These are phyloP conservation scores for Cyberlindnera americana DNA, from an alignment of 805 yeast genomes.

Conservation along the genomic window DNA sequence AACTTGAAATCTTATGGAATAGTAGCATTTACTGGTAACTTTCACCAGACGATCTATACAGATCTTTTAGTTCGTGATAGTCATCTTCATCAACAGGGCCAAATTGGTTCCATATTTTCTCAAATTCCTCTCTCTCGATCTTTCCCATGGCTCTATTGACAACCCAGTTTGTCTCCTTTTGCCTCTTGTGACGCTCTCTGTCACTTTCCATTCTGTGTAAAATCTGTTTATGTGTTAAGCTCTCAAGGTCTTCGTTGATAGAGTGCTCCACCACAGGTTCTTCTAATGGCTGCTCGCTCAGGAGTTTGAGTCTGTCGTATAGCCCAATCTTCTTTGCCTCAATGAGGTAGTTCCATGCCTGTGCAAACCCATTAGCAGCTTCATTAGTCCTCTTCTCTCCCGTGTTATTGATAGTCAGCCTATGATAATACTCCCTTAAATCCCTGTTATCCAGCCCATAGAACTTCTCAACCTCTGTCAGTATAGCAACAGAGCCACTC, in stretches of 20 bases:
- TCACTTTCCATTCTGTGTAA: conserved; percentile 86
- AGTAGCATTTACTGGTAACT: conserved; percentile 44
- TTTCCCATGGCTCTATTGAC: conserved; percentile 45
- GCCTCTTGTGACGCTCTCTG: conserved; percentile 82
- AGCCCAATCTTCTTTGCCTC: conserved; percentile 18
- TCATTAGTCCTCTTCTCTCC: conserved; percentile 4
- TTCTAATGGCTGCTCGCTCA: conserved; percentile 5
- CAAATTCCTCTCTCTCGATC: conserved; percentile 47
- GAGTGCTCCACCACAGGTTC: conserved; percentile 1
- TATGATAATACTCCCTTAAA: conserved; percentile 1
- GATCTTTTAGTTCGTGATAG: conserved; percentile 47
- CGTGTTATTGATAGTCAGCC: conserved; percentile 3
- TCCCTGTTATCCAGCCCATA: conserved; percentile 13
- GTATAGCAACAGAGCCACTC: conserved; percentile 19
- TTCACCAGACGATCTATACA: conserved; percentile 49
- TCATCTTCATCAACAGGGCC: conserved; percentile 43
- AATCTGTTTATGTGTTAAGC: conserved; percentile 47
- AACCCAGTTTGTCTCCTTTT: conserved; percentile 79
- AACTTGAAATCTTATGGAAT: too few species aligned
- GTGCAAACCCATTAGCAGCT: conserved; percentile 15
- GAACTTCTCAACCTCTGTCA: conserved; percentile 17
- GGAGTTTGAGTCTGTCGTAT: conserved; percentile 10
- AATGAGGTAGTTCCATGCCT: conserved; percentile 24
- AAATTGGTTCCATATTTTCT: conserved; percentile 37
- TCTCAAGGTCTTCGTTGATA: conserved; percentile 57